A percentile compares a stretch with the other conserved stretches of the same genome.
Evolutionary conservation across 2,329 filamentous ascomycete species (phyloP).

Genomic region (Leptographium flavum): DNA sequence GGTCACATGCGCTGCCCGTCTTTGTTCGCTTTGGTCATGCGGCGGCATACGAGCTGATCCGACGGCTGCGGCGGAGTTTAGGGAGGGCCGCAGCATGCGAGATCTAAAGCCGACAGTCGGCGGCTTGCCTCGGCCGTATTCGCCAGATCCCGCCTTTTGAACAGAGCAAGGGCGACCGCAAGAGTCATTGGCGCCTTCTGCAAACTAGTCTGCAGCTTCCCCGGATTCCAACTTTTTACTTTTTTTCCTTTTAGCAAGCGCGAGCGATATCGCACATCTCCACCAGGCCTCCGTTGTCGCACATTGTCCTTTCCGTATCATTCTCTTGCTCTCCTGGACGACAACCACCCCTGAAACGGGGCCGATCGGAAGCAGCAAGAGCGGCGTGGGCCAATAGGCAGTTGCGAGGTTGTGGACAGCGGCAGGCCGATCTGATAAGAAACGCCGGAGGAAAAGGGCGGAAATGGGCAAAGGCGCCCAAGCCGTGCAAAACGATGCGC

Average conservation of each 20-base stretch:
- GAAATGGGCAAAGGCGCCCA: too few species aligned
- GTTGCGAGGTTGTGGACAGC: too few species aligned
- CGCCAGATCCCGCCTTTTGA: too few species aligned
- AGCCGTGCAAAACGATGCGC: too few species aligned
- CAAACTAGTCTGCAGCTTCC: not conserved
- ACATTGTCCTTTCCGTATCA: not conserved
- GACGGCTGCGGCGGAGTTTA: not conserved
- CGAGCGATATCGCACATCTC: conserved; percentile 1
- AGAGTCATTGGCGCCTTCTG: not conserved
- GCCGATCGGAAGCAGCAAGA: not conserved
- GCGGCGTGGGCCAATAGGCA: not conserved
- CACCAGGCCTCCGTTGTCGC: conserved; percentile 2
- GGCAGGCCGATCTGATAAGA: too few species aligned
- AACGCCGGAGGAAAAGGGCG: too few species aligned
- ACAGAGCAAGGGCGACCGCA: too few species aligned
- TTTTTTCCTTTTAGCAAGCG: too few species aligned
- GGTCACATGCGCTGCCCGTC: not conserved
- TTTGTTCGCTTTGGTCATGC: not conserved
- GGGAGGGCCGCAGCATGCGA: not conserved
- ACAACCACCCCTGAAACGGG: not conserved
- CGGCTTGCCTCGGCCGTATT: not conserved
- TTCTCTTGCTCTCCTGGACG: not conserved
- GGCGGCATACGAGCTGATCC: not conserved
- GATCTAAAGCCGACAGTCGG: not conserved
- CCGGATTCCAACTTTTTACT: not conserved